Evolutionary conservation across 805 yeast species (phyloP).

Genomic region (Schwanniomyces vanrijiae): DNA sequence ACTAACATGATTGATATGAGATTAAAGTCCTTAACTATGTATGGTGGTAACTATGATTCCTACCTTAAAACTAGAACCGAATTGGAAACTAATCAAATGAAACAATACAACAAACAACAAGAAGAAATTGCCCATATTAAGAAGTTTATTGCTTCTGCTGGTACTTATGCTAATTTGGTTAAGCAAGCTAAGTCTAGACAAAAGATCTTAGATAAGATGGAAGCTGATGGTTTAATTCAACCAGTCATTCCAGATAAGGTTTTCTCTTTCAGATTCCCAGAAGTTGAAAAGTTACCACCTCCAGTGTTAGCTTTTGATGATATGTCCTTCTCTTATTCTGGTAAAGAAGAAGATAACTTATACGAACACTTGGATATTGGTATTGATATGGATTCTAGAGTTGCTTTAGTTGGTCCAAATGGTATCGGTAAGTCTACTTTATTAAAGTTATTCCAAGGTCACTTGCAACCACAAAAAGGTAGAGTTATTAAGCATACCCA

Average conservation of each 20-base stretch:
- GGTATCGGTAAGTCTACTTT: slow-evolving; percentile 99
- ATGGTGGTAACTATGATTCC: slow-evolving; percentile 98
- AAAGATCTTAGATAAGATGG: slow-evolving; percentile 99
- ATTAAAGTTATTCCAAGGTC: slow-evolving; percentile 96
- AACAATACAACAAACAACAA: slow-evolving; percentile 95
- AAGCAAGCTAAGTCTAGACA: slow-evolving; percentile 99
- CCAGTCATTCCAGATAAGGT: slow-evolving; percentile 92
- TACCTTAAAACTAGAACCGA: slow-evolving; percentile 93
- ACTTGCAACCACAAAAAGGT: slow-evolving; percentile 84
- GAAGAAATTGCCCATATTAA: slow-evolving; percentile 98
- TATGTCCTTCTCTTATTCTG: slow-evolving; percentile 89
- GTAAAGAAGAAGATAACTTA: slow-evolving; percentile 77
- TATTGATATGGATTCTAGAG: slow-evolving; percentile 98
- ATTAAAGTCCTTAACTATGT: slow-evolving; percentile 65
- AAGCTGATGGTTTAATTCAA: slow-evolving; percentile 95
- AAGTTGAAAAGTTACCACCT: slow-evolving; percentile 96
- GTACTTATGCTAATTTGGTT: slow-evolving; percentile 98
- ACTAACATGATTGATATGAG: slow-evolving; percentile 98
- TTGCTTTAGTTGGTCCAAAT: slow-evolving; percentile 97
- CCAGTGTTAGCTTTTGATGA: slow-evolving; percentile 97
- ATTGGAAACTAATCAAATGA: slow-evolving; percentile 96
- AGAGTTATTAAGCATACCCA: slow-evolving; percentile 97
- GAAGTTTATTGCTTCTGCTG: slow-evolving; percentile 98
- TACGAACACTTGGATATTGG: slow-evolving; percentile 93
- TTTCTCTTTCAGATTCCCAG: slow-evolving; percentile 91